Base-by-base conservation (phyloP, 768 basidiomycete species). In the Pilatotrama ljubarskyi region DNA sequence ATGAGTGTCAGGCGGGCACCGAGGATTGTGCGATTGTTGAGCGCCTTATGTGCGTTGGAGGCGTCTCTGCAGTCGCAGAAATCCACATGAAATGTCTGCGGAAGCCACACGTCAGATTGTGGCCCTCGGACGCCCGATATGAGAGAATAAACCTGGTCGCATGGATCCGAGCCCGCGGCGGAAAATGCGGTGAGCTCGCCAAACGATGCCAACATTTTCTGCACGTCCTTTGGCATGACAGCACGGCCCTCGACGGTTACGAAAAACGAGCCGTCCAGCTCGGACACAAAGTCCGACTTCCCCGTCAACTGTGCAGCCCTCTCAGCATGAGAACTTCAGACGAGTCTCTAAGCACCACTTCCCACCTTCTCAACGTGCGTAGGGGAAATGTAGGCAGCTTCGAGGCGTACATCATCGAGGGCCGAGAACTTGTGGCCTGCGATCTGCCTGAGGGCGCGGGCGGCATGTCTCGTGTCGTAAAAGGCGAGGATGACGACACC, bases 31-130 rank as follows among this genome's bases (percentile, higher is more conserved):
- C 77, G 77, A 2, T 78, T 77, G 47, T 87, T 68, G 18, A 93
- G 73, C 44, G 74, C 75, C 46, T 73, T 70, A 65, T 75, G 80
- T 14, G 90, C 88, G 11, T 69, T 66, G 38, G 77, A 73, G 6
- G 87, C 84, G 38, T 80, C 79, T 24, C 87, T 79, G 25, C 83
- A 77, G 66, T 92, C 89, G 67, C 80, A 87, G 69, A 82, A 93
- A 63, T 91, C 88, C 51, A 86, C 81, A 40, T 73, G 74, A 70
- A 84, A 90, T 26, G 79, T 71, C 71, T 79, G 60, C 5, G 24
- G 10, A 55, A 22, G 36, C 13, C 53, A 40, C 26, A n/a, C 5
- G 51, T 58, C 13, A 62, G 25, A 25, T 36, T 5, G 7, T 51
- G 32, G 29, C 15, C 18, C 36, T 6, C 36, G 40, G 58, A 42